A percentile compares a stretch with the other conserved stretches of the same genome.
phyloP scores from a whole-genome alignment of 768 basidiomycete genomes.

The Leccinum longicurvipes region DNA sequence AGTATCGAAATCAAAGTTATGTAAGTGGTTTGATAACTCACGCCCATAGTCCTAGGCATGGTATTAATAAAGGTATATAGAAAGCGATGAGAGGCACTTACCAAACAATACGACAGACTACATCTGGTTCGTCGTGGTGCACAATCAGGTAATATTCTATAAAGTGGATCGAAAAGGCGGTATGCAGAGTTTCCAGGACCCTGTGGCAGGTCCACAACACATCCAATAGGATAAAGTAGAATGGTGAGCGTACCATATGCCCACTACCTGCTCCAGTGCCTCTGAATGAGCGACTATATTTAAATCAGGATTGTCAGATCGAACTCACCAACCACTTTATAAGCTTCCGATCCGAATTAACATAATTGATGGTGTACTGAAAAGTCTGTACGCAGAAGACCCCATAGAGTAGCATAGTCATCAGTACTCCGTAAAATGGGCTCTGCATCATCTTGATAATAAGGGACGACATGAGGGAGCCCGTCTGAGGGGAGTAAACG shows the following conservation, averaged over 20 bases:
- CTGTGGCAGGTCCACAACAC: not conserved
- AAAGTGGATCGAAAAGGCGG: constrained; percentile 12
- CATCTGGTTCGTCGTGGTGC: constrained; percentile 4
- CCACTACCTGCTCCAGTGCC: constrained; percentile 4
- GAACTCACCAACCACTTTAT: constrained; percentile 16
- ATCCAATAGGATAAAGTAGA: too few relatives aligned
- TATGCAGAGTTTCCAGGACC: constrained; percentile 14
- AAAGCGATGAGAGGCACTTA: not conserved
- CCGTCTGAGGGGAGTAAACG: not conserved
- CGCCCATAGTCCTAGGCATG: constrained; percentile 9
- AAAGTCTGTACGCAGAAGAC: constrained; percentile 19
- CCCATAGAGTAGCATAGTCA: constrained; percentile 9
- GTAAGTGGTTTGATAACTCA: not conserved
- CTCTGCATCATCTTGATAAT: constrained; percentile 11
- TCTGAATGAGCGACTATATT: not conserved
- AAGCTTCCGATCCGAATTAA: constrained; percentile 1
- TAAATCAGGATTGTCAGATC: not conserved
- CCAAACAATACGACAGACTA: constrained; percentile 10
- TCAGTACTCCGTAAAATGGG: constrained; percentile 10
- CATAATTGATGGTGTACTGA: constrained; percentile 7
- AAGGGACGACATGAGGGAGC: constrained; percentile 2
- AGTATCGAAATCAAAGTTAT: not conserved
- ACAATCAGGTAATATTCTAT: constrained; percentile 15
- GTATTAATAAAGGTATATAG: not conserved
- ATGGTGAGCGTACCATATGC: constrained; percentile 8